These are phyloP conservation scores for Volvariella volvacea DNA, from an alignment of 1,284 basidiomycete species.

Conservation along the genomic window DNA sequence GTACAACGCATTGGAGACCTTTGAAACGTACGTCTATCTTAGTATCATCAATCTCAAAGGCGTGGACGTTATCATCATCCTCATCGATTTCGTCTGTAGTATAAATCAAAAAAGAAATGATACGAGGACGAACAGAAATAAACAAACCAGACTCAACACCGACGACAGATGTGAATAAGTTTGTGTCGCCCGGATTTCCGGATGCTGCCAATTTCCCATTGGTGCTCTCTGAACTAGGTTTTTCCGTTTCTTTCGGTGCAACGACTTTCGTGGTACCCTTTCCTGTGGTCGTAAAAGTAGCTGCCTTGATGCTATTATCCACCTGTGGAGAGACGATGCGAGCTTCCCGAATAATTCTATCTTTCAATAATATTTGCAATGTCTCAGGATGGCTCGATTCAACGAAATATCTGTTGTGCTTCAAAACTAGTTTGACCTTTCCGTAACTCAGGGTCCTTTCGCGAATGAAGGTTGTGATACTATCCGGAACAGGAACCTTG, in stretches of 20 bases:
- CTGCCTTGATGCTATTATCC: constrained; percentile 65
- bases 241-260: constrained; percentile 71
- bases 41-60: constrained; percentile 88
- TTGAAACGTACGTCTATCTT: constrained; percentile 76
- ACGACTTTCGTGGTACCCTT: constrained; percentile 81
- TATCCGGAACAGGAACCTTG: constrained; percentile 84
- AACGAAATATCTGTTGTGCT: constrained; percentile 94
- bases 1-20: constrained; percentile 3
- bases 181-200: constrained; percentile 46
- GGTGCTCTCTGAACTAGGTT: constrained; percentile 51
- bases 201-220: constrained; percentile 27
- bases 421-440: constrained; percentile 94
- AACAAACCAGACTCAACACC: constrained; percentile 80
- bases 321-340: constrained; percentile 59
- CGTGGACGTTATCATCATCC: constrained; percentile 92
- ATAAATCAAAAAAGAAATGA: neutral
- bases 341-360: constrained; percentile 77
- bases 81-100: constrained; percentile 89
- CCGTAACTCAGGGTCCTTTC: constrained; percentile 92
- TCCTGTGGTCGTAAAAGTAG: constrained; percentile 72
- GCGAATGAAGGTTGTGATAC: constrained; percentile 79
- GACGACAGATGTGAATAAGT: constrained; percentile 86
- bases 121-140: constrained; percentile 6
- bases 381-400: constrained; percentile 93
- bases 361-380: constrained; percentile 80